Conservation (phyloP, 768 basidiomycete species). For the Rhizopogon rudus region DNA sequence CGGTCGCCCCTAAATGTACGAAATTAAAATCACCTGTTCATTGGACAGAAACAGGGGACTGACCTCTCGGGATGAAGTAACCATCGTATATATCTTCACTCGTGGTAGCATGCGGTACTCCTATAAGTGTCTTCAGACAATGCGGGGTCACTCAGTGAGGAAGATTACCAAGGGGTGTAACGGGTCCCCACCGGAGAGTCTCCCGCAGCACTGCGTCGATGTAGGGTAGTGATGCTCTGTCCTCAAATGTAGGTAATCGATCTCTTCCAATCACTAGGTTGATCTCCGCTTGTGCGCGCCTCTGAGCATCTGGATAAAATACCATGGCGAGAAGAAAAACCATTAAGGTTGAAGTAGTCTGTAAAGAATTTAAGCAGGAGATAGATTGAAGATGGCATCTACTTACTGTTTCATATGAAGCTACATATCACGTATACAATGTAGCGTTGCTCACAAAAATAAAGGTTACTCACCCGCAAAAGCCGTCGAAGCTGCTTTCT, state of each 20-base stretch:
- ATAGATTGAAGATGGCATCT: no score
- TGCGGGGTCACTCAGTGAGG: not conserved
- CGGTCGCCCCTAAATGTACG: no score
- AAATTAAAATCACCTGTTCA: no score
- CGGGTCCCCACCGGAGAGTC: conserved; percentile 19
- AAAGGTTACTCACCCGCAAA: no score
- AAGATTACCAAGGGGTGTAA: conserved; percentile 17
- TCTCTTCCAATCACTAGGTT: not conserved
- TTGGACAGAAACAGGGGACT: no score
- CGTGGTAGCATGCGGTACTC: not conserved
- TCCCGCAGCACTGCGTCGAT: conserved; percentile 24
- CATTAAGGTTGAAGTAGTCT: not conserved
- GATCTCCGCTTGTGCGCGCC: not conserved
- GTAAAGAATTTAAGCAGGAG: no score
- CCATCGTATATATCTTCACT: conserved; percentile 27
- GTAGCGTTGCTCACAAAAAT: no score
- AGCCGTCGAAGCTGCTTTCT: no score
- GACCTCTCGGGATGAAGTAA: conserved; percentile 12
- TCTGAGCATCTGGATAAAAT: not conserved
- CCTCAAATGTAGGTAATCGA: not conserved
- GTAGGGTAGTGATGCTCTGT: no score
- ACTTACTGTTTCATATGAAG: no score
- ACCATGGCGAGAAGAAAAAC: not conserved
- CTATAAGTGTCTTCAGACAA: not conserved
- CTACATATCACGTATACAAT: no score